Evolutionary conservation across 257 asterid genomes (phyloP).

Genomic region (Gardenia jasminoides): DNA sequence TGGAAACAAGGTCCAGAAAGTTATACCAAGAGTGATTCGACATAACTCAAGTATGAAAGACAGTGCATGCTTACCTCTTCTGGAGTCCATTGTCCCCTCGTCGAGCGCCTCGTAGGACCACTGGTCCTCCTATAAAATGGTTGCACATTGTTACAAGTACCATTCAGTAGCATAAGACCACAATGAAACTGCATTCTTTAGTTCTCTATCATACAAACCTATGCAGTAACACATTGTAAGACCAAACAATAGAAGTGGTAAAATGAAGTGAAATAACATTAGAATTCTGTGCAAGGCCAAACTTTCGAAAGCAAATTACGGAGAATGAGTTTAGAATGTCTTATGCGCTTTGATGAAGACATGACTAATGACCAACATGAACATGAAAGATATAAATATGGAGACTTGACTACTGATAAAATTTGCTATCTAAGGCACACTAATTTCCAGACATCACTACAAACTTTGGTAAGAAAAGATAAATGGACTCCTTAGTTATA

Average conservation of each 20-base stretch:
- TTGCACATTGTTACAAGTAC: slow-evolving; percentile 1
- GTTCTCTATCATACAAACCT: background rate
- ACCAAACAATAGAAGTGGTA: background rate
- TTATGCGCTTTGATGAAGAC: background rate
- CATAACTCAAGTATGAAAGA: background rate
- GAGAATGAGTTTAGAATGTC: background rate
- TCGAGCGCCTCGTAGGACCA: slow-evolving; percentile 97
- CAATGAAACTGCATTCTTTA: background rate
- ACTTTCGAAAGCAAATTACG: background rate
- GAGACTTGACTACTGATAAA: background rate
- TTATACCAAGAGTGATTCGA: background rate
- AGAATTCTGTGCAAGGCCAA: background rate
- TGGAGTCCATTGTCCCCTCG: slow-evolving; percentile 97
- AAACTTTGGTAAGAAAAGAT: background rate
- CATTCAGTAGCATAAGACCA: slow-evolving; percentile 4
- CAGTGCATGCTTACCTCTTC: slow-evolving; percentile 67
- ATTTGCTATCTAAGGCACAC: background rate
- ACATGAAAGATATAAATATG: background rate
- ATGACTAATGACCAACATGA: background rate
- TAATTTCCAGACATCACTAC: background rate
- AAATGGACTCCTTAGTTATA: too few relatives aligned
- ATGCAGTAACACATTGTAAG: background rate
- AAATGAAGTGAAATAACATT: background rate
- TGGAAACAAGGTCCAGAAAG: background rate
- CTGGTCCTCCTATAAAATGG: slow-evolving; percentile 68